Evolutionary conservation across 2,329 filamentous ascomycete species (phyloP).

Genomic region (Colletotrichum musicola): DNA sequence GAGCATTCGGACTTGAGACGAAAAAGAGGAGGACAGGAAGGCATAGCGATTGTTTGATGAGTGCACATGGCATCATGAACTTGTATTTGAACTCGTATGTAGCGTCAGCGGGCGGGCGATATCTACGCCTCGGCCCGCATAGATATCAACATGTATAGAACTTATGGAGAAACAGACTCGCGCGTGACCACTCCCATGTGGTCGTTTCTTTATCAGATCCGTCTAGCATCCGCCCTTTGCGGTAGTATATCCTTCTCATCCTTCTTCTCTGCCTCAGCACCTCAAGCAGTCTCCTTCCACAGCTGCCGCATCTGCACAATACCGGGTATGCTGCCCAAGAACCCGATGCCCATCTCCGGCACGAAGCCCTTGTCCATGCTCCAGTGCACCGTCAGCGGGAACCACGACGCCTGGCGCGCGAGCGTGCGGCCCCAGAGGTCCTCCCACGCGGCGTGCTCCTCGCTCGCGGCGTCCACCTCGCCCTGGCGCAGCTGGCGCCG

Average conservation of each 20-base stretch:
- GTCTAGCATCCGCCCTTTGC: not conserved
- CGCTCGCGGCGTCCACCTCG: constrained; percentile 49
- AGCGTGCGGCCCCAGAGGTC: constrained; percentile 74
- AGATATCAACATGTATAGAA: constrained; percentile 19
- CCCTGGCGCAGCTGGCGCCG: constrained; percentile 42
- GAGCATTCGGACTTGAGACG: too few relatives aligned
- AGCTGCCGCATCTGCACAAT: constrained; percentile 59
- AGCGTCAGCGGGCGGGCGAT: not conserved
- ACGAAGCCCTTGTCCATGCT: constrained; percentile 73
- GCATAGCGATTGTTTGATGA: not conserved
- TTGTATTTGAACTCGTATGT: constrained; percentile 13
- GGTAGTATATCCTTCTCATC: not conserved
- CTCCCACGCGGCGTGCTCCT: constrained; percentile 60
- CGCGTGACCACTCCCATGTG: constrained; percentile 5
- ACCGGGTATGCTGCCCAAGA: constrained; percentile 60
- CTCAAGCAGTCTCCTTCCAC: constrained; percentile 56
- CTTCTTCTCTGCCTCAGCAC: not conserved
- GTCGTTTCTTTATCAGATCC: not conserved
- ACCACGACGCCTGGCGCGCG: constrained; percentile 79
- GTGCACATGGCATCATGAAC: constrained; percentile 25
- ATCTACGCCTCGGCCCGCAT: not conserved
- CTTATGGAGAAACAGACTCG: not conserved
- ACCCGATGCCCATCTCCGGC: constrained; percentile 55
- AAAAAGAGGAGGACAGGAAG: too few relatives aligned
- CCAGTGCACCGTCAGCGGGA: constrained; percentile 88